These are phyloP conservation scores for Pseudogymnoascus destructans DNA, from an alignment of 2,329 filamentous ascomycete genomes.

Conservation along the genomic window DNA sequence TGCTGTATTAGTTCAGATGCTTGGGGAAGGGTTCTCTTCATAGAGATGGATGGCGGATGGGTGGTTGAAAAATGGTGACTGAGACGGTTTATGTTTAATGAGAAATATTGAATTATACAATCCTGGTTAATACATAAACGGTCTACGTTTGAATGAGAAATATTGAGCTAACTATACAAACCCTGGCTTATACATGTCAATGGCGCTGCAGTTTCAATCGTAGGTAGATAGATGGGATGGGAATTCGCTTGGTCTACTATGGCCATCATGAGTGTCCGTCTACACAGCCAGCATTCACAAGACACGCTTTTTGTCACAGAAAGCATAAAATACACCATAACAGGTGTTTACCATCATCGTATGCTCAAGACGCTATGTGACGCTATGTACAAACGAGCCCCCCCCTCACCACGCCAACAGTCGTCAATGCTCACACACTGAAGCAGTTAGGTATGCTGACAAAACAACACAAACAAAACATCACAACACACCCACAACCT, in stretches of 20 bases:
- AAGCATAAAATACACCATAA: background rate
- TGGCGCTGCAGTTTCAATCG: background rate
- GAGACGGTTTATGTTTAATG: background rate
- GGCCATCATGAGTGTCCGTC: background rate
- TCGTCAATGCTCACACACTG: constrained; percentile 2
- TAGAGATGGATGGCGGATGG: background rate
- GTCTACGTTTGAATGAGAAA: background rate
- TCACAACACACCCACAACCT: background rate
- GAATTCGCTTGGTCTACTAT: too few species aligned
- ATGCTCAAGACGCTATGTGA: background rate
- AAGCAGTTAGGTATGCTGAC: constrained; percentile 3
- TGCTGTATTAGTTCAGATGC: background rate
- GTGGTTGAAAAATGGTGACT: background rate
- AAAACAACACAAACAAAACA: background rate
- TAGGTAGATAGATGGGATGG: too few species aligned
- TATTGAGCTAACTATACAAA: background rate
- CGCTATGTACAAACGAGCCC: background rate
- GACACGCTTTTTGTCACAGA: background rate
- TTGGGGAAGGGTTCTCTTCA: background rate
- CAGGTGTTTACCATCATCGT: background rate
- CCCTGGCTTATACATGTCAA: background rate
- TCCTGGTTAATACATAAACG: background rate
- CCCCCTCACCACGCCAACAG: background rate
- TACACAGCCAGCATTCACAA: background rate
- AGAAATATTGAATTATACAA: background rate